Conservation (phyloP, 2,329 filamentous ascomycete genomes). For the Coniochaeta hoffmannii region DNA sequence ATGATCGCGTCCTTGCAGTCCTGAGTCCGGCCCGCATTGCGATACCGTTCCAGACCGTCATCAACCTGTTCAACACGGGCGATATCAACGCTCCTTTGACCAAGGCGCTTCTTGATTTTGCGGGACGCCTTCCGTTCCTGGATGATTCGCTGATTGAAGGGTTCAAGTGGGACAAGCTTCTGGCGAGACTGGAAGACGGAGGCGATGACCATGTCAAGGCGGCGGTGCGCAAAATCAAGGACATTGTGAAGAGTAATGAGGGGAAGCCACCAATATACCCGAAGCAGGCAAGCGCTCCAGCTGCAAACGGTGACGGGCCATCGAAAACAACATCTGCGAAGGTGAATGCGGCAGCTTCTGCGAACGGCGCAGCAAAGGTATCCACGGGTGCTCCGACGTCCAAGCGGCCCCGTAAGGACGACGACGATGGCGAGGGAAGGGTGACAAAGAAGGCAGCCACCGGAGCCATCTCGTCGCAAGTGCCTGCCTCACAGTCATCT, state of each 20-base stretch:
- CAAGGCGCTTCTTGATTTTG: conserved; percentile 15
- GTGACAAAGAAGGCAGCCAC: conserved; percentile 30
- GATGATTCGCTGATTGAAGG: conserved; percentile 9
- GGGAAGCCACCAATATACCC: conserved; percentile 10
- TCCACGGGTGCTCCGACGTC: conserved; percentile 12
- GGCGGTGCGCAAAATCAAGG: conserved; percentile 41
- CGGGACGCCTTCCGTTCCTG: conserved; percentile 12
- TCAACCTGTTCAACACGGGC: conserved; percentile 11
- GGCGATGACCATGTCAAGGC: conserved; percentile 58
- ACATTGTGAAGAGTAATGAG: conserved; percentile 19
- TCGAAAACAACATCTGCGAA: conserved; percentile 4
- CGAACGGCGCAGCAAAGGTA: neutral
- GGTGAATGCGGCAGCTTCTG: conserved; percentile 2
- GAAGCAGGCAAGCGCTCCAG: conserved; percentile 13
- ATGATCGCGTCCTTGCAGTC: neutral
- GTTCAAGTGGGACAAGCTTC: conserved; percentile 56
- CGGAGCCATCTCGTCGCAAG: conserved; percentile 3
- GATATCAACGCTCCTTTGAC: conserved; percentile 12
- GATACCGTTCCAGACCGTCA: conserved; percentile 11
- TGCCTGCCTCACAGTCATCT: conserved; percentile 1
- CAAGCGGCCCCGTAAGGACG: conserved; percentile 33
- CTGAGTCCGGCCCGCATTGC: neutral
- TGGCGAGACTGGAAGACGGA: conserved; percentile 55
- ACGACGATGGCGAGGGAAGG: conserved; percentile 30
- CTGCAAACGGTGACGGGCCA: conserved; percentile 2